Percentiles rank a stretch among this genome's conserved stretches.
These are phyloP conservation scores for Magnaporthales sp. DNA, from an alignment of 2,329 filamentous ascomycete species.

Conservation along the genomic window DNA sequence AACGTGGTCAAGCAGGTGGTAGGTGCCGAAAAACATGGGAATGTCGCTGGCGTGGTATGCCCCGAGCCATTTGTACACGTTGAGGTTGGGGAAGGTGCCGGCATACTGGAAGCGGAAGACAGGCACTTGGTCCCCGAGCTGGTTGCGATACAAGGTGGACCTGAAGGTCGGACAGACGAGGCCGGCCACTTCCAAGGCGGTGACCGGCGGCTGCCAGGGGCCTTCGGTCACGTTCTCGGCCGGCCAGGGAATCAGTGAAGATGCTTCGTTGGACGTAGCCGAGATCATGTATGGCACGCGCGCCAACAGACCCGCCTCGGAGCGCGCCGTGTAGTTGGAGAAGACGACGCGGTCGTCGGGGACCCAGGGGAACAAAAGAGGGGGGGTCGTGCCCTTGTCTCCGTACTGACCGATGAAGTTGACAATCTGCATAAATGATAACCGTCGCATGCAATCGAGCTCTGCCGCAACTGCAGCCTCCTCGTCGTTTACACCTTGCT, in stretches of 20 bases:
- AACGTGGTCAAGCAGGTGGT: background rate
- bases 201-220: background rate
- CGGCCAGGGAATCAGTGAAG: background rate
- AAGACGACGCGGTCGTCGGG: constrained; percentile 18
- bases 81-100: constrained; percentile 6
- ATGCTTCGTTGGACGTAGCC: background rate
- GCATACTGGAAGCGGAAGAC: background rate
- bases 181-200: background rate
- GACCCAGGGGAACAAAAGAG: background rate
- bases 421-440: constrained; percentile 16
- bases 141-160: background rate
- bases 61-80: background rate
- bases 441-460: constrained; percentile 25
- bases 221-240: background rate
- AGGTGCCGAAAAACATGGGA: constrained; percentile 6
- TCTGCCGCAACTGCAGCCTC: constrained; percentile 21
- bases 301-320: background rate
- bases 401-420: constrained; percentile 15
- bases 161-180: background rate
- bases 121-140: background rate
- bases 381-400: background rate
- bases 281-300: constrained; percentile 1
- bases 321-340: constrained; percentile 18
- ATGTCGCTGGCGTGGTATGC: constrained; percentile 7
- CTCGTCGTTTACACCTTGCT: background rate